Evolutionary conservation across 495 filamentous ascomycete genomes (phyloP), one percentile per base, ranked within the genome.

Genomic region (Podospora appendiculata): DNA sequence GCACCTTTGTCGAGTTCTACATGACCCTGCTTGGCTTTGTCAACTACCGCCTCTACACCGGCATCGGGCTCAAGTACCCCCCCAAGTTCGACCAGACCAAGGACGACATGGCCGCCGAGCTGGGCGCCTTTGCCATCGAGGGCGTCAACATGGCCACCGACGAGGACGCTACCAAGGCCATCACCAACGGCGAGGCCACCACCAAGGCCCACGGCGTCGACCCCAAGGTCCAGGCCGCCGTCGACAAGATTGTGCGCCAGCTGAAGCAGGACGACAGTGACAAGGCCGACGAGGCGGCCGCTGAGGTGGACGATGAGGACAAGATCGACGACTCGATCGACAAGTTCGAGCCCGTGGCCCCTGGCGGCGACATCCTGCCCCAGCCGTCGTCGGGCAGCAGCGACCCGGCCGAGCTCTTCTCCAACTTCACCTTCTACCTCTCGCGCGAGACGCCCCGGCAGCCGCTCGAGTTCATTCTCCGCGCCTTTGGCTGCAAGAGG

Each of bases 1-100:
- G 87, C 41, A 98, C 94, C 2, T 98, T 98, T 64, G 87, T 98
- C 47, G 91, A 98, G 60, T 97, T 98, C 70, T 98, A 98, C 75
- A 93, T 90, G 47, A 97, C 93, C 3, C 75, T 98, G 11, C 75
- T 98, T 9, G 87, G 94, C 44, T 98, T 97, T 57, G 87, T 97
- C 64, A 95, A 97, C 74, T 98, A 86, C 76, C 73, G 89, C 47
- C 77, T 98, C 19, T 98, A 95, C 69, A 95, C 91, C 0, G 82
- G 87, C 0, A 75, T 94, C 54, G 94, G 94, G 4, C 66, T 97
- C 41, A 85, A 95, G 46, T 98, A 98, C 59, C 93, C 93, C 8
- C 93, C 93, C 16, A 94, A 88, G 71, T 96, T 98, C 57, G 88
- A 96, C 66, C 78, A 83, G 56, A 76, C 79, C 41, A 91, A 85